These are phyloP conservation scores for Stephanocyclus meneghinianus DNA, from an alignment of 352 stramenopile species.

Conservation along the genomic window DNA sequence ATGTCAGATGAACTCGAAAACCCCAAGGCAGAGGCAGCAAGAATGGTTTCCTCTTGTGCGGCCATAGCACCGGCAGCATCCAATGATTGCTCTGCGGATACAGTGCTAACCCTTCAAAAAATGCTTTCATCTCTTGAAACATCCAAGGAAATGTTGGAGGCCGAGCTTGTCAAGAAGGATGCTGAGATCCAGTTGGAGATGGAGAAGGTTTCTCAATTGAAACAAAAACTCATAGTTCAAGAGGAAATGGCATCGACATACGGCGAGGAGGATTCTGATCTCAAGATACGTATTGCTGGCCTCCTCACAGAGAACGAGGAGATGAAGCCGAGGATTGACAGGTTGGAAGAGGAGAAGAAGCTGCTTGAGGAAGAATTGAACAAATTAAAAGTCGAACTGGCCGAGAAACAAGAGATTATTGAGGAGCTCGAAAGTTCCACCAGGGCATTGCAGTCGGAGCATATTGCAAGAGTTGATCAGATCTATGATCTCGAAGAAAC, in stretches of 20 bases:
- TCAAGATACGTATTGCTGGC: background rate
- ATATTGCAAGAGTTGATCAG: constrained; percentile 1
- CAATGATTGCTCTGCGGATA: constrained; percentile 5
- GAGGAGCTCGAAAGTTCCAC: background rate
- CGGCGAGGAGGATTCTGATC: background rate
- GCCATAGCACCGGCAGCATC: background rate
- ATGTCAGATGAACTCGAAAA: constrained; percentile 14
- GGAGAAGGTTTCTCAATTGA: constrained; percentile 1
- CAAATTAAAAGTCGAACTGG: background rate
- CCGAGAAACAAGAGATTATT: constrained; percentile 1
- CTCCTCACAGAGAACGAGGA: constrained; percentile 10
- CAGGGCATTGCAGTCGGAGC: constrained; percentile 3
- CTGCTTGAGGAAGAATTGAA: background rate
- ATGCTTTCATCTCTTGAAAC: constrained; percentile 12
- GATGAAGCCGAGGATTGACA: constrained; percentile 11
- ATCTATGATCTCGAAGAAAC: constrained; percentile 20
- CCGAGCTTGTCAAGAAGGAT: constrained; percentile 1
- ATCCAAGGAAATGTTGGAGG: constrained; percentile 5
- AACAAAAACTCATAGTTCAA: constrained; percentile 11
- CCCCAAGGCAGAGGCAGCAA: background rate
- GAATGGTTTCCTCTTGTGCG: background rate
- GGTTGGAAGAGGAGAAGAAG: constrained; percentile 21
- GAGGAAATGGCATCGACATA: background rate
- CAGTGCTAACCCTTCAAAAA: constrained; percentile 14
- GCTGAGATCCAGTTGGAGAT: constrained; percentile 3